A percentile compares a stretch with the other conserved stretches of the same genome.
These are phyloP conservation scores for Aspergillus egyptiacus DNA, from an alignment of 495 filamentous ascomycete species.

Conservation along the genomic window DNA sequence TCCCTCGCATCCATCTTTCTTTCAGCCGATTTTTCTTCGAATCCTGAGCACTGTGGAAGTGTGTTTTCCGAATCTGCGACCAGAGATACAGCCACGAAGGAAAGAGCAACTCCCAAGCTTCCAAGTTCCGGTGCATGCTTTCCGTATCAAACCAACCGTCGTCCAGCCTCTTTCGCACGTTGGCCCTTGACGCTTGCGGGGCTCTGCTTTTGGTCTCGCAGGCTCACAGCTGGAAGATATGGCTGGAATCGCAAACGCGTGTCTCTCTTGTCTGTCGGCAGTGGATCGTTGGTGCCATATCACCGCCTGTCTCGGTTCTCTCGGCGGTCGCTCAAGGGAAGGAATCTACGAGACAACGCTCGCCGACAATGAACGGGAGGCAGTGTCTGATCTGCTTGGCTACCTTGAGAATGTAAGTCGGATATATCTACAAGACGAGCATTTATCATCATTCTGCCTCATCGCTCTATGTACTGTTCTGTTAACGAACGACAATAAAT, in stretches of 20 bases:
- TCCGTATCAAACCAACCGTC: constrained; percentile 5
- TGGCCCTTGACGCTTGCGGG: constrained; percentile 19
- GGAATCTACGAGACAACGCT: constrained; percentile 92
- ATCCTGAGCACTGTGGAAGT: neutral
- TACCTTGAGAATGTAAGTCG: constrained; percentile 87
- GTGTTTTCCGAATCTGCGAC: neutral
- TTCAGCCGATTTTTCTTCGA: constrained; percentile 1
- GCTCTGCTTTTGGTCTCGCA: constrained; percentile 28
- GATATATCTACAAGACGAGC: neutral
- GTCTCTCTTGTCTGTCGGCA: constrained; percentile 40
- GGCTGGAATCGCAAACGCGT: constrained; percentile 40
- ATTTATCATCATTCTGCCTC: neutral
- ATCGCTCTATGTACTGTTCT: neutral
- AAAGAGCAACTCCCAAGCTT: neutral
- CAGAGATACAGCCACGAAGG: neutral
- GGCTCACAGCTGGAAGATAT: constrained; percentile 31
- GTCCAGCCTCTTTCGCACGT: constrained; percentile 14
- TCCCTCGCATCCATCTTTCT: constrained; percentile 1
- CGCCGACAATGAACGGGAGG: constrained; percentile 94
- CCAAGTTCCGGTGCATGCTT: neutral
- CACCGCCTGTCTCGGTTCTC: constrained; percentile 38
- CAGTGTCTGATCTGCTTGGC: constrained; percentile 88
- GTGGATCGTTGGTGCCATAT: constrained; percentile 46
- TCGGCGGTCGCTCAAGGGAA: constrained; percentile 78
- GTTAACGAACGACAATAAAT: constrained; percentile 22